A percentile compares a stretch with the other conserved stretches of the same genome.
phyloP scores from a whole-genome alignment of 2,329 filamentous ascomycete genomes.

The Trichoderma citrinoviride region DNA sequence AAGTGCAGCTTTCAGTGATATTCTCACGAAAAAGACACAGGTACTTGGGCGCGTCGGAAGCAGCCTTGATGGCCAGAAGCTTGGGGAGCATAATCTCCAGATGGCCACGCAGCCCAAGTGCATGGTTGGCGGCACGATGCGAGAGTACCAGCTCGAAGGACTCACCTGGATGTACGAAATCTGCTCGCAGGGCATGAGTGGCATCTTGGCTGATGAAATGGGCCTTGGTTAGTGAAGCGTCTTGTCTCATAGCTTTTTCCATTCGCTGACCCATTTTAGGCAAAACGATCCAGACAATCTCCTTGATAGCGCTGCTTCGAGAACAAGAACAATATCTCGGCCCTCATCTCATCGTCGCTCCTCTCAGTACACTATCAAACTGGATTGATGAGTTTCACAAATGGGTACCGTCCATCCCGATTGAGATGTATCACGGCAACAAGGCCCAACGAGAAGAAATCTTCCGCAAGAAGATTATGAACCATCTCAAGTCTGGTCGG shows the following conservation, averaged over 20 bases:
- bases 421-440: conserved; percentile 85
- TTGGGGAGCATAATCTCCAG: conserved; percentile 65
- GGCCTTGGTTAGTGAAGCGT: conserved; percentile 57
- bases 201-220: conserved; percentile 93
- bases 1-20: conserved; percentile 60
- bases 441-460: conserved; percentile 74
- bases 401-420: conserved; percentile 87
- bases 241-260: not conserved
- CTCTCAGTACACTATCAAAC: conserved; percentile 87
- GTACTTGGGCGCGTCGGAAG: conserved; percentile 61
- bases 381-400: conserved; percentile 93
- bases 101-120: conserved; percentile 84
- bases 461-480: conserved; percentile 68
- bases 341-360: conserved; percentile 86
- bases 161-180: conserved; percentile 93
- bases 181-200: conserved; percentile 76
- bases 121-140: conserved; percentile 84
- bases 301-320: conserved; percentile 79
- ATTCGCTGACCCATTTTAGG: conserved; percentile 44
- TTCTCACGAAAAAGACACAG: conserved; percentile 62
- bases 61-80: conserved; percentile 56
- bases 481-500: conserved; percentile 60
- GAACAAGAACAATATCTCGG: conserved; percentile 81
- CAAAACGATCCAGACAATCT: conserved; percentile 90
- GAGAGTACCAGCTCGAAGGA: conserved; percentile 90